Evolutionary conservation across 2,329 filamentous ascomycete genomes (phyloP).

Genomic region (Dactylellina parvicollis): DNA sequence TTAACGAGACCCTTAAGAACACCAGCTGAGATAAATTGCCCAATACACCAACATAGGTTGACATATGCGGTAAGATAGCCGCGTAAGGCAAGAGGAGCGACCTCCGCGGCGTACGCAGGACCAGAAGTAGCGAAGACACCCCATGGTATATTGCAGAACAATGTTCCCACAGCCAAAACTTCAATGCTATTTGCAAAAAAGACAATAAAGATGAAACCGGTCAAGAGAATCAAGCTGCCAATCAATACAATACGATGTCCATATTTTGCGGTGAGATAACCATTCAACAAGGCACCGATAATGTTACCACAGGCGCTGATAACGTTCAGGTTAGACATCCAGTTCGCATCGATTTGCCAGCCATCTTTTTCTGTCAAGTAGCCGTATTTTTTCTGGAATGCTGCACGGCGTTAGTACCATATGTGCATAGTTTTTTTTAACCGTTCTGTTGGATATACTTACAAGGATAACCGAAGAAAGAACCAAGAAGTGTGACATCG

Average conservation of each 20-base stretch:
- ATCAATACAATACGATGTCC: conserved; percentile 67
- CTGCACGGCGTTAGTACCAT: conserved; percentile 19
- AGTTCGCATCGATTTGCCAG: conserved; percentile 43
- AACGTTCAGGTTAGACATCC: conserved; percentile 56
- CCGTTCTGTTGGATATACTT: background rate
- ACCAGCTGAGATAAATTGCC: conserved; percentile 63
- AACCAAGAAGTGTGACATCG: conserved; percentile 81
- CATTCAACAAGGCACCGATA: conserved; percentile 67
- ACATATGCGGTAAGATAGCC: conserved; percentile 78
- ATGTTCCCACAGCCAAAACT: conserved; percentile 65
- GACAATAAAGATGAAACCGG: conserved; percentile 66
- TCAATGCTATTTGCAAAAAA: conserved; percentile 66
- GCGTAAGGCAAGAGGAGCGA: conserved; percentile 76
- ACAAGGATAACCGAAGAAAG: conserved; percentile 63
- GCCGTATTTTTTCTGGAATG: conserved; percentile 53
- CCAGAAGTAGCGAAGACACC: conserved; percentile 65
- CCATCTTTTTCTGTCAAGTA: conserved; percentile 43
- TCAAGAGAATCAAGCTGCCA: conserved; percentile 63
- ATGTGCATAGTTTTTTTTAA: background rate
- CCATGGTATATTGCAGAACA: conserved; percentile 67
- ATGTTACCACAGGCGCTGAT: conserved; percentile 64
- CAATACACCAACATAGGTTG: conserved; percentile 75
- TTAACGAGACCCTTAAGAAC: conserved; percentile 62
- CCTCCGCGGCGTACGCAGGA: conserved; percentile 65
- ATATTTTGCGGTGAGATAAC: conserved; percentile 66